Conservation (phyloP, 208 protist species). For the Leptomonas seymouri region DNA sequence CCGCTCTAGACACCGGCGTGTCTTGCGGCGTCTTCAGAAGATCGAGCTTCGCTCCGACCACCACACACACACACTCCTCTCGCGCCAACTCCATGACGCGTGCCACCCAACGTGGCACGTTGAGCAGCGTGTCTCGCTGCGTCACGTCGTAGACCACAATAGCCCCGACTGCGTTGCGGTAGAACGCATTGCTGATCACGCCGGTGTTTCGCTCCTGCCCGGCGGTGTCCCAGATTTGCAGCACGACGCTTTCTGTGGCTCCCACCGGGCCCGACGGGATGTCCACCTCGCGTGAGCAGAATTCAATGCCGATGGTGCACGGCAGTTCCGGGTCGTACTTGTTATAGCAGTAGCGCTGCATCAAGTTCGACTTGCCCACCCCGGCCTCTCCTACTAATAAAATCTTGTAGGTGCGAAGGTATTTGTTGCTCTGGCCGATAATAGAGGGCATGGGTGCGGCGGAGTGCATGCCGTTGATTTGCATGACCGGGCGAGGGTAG, state of each 20-base stretch:
- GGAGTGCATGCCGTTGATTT: background rate
- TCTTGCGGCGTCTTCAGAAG: slow-evolving; percentile 16
- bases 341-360: slow-evolving; percentile 95
- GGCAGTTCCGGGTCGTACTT: slow-evolving; percentile 87
- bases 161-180: slow-evolving; percentile 49
- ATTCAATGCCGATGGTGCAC: slow-evolving; percentile 97
- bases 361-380: slow-evolving; percentile 95
- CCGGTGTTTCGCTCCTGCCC: slow-evolving; percentile 45
- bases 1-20: background rate
- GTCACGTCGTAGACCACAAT: slow-evolving; percentile 59
- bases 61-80: slow-evolving; percentile 52
- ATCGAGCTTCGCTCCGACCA: slow-evolving; percentile 51
- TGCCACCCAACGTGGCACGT: slow-evolving; percentile 37
- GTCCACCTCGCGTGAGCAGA: slow-evolving; percentile 94
- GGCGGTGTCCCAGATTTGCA: slow-evolving; percentile 83
- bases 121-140: slow-evolving; percentile 37
- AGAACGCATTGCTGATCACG: slow-evolving; percentile 51
- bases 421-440: slow-evolving; percentile 26
- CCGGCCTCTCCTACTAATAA: slow-evolving; percentile 95
- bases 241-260: slow-evolving; percentile 50
- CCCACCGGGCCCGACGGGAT: slow-evolving; percentile 51
- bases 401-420: slow-evolving; percentile 95
- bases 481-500: slow-evolving; percentile 10
- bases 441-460: slow-evolving; percentile 17
- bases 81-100: slow-evolving; percentile 35